Conservation (phyloP, 306 rosid genomes). For the Malus sieversii region DNA sequence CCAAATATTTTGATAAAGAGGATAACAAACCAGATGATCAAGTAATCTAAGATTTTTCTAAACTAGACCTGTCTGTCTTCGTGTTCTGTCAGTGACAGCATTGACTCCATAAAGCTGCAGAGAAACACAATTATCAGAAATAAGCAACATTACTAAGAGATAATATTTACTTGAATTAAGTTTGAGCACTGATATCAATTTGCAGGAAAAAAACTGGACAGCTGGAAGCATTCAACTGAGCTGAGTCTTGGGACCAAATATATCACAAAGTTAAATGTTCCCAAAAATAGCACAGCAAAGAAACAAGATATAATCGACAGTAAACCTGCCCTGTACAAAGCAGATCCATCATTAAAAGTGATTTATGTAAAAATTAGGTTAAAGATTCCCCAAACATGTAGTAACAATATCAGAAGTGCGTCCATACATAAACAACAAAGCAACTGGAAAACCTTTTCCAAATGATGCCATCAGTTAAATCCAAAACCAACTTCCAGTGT, state of each 20-base stretch:
- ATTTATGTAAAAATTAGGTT: neutral
- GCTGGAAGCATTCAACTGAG: neutral
- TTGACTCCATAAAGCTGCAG: conserved; percentile 84
- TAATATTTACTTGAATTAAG: neutral
- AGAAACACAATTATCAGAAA: conserved; percentile 26
- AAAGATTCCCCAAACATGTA: neutral
- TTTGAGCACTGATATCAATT: conserved; percentile 7
- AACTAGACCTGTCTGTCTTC: conserved; percentile 81
- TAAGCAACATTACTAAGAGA: neutral
- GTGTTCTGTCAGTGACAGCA: conserved; percentile 90
- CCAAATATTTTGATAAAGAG: neutral
- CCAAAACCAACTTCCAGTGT: neutral
- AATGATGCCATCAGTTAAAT: neutral
- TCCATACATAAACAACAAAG: neutral
- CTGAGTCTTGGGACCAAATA: neutral
- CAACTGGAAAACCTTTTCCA: neutral
- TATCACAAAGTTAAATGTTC: neutral
- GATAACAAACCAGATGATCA: neutral
- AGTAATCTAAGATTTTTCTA: neutral
- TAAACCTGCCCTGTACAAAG: neutral
- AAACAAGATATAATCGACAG: neutral
- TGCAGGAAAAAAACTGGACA: neutral
- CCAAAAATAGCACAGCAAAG: neutral
- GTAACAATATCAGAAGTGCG: neutral
- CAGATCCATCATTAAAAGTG: neutral